A percentile compares a stretch with the other conserved stretches of the same genome.
Evolutionary conservation across 169 alveolate species (phyloP).

Genomic region (Eimeria acervulina): DNA sequence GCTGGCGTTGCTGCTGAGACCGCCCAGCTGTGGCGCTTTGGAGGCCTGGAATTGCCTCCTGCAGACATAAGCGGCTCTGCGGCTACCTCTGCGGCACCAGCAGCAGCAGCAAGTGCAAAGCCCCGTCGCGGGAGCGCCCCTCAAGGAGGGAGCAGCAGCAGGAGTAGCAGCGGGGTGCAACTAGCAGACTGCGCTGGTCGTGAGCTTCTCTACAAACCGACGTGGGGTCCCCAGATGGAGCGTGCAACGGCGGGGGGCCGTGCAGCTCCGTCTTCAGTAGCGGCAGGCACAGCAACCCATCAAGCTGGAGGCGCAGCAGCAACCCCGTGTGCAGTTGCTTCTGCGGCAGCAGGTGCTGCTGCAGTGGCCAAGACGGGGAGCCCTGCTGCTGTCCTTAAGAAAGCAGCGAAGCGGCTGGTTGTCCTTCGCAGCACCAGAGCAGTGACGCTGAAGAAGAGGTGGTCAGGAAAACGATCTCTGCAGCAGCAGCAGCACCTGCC

Average conservation of each 20-base stretch:
- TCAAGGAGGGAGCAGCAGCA: slow-evolving; percentile 76
- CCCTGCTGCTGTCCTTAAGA: slow-evolving; percentile 14
- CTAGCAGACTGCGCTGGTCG: slow-evolving; percentile 58
- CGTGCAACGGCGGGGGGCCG: neutral
- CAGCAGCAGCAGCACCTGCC: slow-evolving; percentile 34
- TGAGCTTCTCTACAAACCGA: slow-evolving; percentile 53
- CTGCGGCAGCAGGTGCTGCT: slow-evolving; percentile 36
- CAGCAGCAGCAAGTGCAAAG: slow-evolving; percentile 1
- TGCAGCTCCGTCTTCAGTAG: neutral
- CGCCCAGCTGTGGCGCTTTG: slow-evolving; percentile 58
- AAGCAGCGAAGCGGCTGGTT: slow-evolving; percentile 22
- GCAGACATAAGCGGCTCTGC: slow-evolving; percentile 21
- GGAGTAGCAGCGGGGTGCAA: slow-evolving; percentile 64
- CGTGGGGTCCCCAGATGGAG: slow-evolving; percentile 44
- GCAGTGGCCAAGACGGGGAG: neutral
- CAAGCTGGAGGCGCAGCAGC: slow-evolving; percentile 18
- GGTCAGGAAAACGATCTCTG: neutral
- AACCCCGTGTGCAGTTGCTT: neutral
- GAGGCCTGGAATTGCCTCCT: slow-evolving; percentile 9
- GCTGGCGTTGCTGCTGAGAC: slow-evolving; percentile 63
- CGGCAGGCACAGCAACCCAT: neutral
- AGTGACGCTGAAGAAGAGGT: neutral
- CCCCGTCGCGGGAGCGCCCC: slow-evolving; percentile 50
- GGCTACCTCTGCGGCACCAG: neutral
- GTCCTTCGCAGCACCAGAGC: slow-evolving; percentile 22